A percentile compares a stretch with the other conserved stretches of the same genome.
phyloP scores from a whole-genome alignment of 2,329 filamentous ascomycete genomes.

The Colletotrichum sp. region DNA sequence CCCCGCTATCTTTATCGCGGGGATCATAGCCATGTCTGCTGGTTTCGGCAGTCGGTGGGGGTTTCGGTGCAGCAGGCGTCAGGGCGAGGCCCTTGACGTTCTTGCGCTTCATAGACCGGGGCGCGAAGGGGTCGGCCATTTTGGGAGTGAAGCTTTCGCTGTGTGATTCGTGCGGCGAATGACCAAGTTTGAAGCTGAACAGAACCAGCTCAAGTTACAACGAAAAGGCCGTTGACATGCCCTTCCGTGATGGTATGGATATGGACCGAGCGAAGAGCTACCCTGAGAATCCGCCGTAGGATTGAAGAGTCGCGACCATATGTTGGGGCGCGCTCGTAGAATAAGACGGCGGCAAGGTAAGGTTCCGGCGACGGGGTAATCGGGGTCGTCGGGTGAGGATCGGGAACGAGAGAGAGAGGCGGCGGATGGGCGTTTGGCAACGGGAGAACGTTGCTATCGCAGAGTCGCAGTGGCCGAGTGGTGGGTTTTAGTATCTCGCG shows the following conservation, averaged over 20 bases:
- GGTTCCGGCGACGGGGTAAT: not conserved
- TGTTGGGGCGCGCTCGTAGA: not conserved
- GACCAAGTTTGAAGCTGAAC: not conserved
- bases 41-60: conserved; percentile 74
- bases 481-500: conserved; percentile 3
- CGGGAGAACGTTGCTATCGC: not conserved
- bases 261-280: not conserved
- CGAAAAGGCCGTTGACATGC: not conserved
- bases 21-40: conserved; percentile 66
- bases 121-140: conserved; percentile 69
- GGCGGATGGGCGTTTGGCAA: not conserved
- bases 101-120: conserved; percentile 95
- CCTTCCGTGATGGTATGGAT: not conserved
- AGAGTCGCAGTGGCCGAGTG: not conserved
- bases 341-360: not conserved
- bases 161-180: not conserved
- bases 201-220: not conserved
- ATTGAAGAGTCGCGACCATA: not conserved
- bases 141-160: conserved; percentile 24
- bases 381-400: not conserved
- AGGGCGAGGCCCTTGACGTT: conserved; percentile 96
- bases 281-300: not conserved
- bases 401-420: not conserved
- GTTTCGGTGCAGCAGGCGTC: conserved; percentile 77
- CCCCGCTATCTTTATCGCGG: conserved; percentile 63